Percentiles rank a stretch among this genome's conserved stretches.
phyloP scores from a whole-genome alignment of 495 filamentous ascomycete genomes.

The Tuber borchii region DNA sequence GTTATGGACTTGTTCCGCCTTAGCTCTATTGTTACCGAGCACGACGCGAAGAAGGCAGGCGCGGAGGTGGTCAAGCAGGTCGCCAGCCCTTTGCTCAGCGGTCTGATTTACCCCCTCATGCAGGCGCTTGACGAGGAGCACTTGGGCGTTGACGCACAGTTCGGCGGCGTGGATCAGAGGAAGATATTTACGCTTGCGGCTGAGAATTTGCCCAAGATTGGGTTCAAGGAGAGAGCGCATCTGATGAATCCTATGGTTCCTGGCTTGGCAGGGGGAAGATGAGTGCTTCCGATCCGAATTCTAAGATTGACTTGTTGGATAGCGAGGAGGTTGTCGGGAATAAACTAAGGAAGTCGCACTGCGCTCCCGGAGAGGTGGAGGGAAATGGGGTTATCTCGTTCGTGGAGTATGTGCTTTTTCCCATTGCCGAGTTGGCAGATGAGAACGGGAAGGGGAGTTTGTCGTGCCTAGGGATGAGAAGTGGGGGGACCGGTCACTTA shows the following conservation, averaged over 20 bases:
- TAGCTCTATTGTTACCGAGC: constrained; percentile 52
- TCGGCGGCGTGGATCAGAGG: constrained; percentile 74
- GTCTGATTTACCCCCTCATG: constrained; percentile 80
- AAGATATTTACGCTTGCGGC: constrained; percentile 82
- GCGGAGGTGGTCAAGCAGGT: constrained; percentile 91
- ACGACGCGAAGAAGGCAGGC: constrained; percentile 78
- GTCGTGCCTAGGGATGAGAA: constrained; percentile 55
- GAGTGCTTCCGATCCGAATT: constrained; percentile 56
- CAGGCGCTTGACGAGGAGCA: constrained; percentile 90
- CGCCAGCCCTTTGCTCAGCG: constrained; percentile 63
- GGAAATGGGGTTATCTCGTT: constrained; percentile 80
- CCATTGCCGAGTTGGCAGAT: constrained; percentile 54
- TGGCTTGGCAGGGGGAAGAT: constrained; percentile 64
- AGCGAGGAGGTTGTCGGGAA: constrained; percentile 59
- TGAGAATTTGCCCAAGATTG: constrained; percentile 64
- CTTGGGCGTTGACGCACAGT: constrained; percentile 74
- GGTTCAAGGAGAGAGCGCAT: constrained; percentile 71
- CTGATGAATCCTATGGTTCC: constrained; percentile 87
- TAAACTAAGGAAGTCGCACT: constrained; percentile 78
- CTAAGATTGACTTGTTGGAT: constrained; percentile 90
- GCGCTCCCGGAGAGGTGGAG: constrained; percentile 66
- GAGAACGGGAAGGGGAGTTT: constrained; percentile 51
- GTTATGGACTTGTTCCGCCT: constrained; percentile 69
- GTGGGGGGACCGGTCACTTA: constrained; percentile 65
- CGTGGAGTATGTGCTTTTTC: constrained; percentile 76